Conservation (phyloP, 345 rosid genomes). For the Eucalyptus paniculata region DNA sequence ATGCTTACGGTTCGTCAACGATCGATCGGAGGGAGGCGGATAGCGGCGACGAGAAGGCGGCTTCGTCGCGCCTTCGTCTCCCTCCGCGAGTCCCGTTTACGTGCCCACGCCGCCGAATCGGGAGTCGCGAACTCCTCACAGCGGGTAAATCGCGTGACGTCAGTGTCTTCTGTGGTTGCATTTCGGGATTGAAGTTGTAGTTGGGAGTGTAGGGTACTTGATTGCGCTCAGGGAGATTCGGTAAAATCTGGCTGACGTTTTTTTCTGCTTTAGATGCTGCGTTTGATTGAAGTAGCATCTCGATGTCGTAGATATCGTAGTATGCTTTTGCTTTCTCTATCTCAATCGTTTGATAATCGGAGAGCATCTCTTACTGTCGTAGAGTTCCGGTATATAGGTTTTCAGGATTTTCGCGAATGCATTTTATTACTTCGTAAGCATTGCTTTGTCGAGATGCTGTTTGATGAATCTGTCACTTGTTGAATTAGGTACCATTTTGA, state of each 20-base stretch:
- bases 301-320: background rate
- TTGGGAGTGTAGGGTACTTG: background rate
- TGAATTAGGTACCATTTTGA: conserved; percentile 75
- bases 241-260: background rate
- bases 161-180: background rate
- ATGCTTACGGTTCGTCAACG: background rate
- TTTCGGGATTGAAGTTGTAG: background rate
- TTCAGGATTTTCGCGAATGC: background rate
- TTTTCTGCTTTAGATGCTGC: background rate
- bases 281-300: background rate
- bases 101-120: conserved; percentile 57
- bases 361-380: background rate
- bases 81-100: conserved; percentile 40
- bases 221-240: background rate
- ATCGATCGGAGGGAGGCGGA: background rate
- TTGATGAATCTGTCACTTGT: background rate
- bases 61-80: background rate
- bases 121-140: conserved; percentile 82
- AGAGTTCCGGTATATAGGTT: background rate
- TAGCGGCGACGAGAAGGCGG: background rate
- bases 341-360: background rate
- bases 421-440: background rate
- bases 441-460: background rate
- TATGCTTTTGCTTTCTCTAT: background rate
- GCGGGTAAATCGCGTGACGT: conserved; percentile 35